Evolutionary conservation across 2,329 filamentous ascomycete species (phyloP), one percentile per base, ranked within the genome.

Genomic region (Ambrosiella xylebori): DNA sequence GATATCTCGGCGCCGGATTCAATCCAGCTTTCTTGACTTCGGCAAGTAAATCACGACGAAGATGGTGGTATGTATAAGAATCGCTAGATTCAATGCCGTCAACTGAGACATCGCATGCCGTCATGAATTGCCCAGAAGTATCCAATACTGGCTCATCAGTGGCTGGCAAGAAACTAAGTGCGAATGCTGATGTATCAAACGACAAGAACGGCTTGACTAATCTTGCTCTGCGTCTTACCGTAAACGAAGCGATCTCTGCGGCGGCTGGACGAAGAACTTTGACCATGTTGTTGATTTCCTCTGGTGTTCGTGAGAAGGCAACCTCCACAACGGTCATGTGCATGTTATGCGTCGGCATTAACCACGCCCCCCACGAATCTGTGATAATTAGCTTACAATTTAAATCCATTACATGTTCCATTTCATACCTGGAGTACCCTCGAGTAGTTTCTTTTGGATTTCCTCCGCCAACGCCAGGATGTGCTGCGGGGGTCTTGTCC

Each of bases 311-410:
- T 27, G 84, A 89, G 68, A 93, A 88, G n/a, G 85, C 81, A 36
- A 95, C 73, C 68, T 97, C 91, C 1, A 96, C 75, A 0, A 82
- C 79, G 0, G 91, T 97, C 71, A 95, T 80, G 70, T 97, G 91
- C 66, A 95, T 82, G 61, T 79, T 78, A 57, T 84, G 74, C 8
- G 76, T 70, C 0, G 90, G 88, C 85, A 95, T 94, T 49, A 91
- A 75, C 91, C 91, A 97, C 35, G 95, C 71, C 63, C 76, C 87
- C 90, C 39, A 57, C 12, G 56, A 12, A 9, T 38, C 44, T 60
- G 9, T 19, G 27, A n/a, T 12, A 5, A 17, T 47, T 5, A 47
- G n/a, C 19, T n/a, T 13, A n/a, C 38, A 35, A 35, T 39, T 36
- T 12, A 39, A 15, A 19, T 52, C 6, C 11, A 36, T 27, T 39